Base-by-base conservation (phyloP, 2,329 filamentous ascomycete species). In the Apiospora pterosperma region DNA sequence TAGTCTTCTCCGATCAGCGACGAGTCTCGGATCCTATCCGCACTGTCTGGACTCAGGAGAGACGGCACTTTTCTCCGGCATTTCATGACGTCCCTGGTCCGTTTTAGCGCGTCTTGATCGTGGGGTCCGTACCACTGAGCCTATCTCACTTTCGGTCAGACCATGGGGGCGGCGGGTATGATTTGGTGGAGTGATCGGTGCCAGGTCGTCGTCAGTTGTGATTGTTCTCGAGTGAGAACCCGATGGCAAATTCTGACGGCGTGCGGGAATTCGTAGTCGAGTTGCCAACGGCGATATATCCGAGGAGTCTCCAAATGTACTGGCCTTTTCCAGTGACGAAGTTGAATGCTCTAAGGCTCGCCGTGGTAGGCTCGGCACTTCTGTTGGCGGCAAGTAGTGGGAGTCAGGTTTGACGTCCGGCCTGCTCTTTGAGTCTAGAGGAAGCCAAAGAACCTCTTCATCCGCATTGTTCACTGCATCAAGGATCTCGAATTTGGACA, bases 401-500 rank as follows among this genome's bases (percentile, higher is more conserved):
- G 48, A 5, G 19, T 55, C 48, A 5, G 25, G 14, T 23, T 52
- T 38, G 28, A 6, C 23, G n/a, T 28, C 36, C 21, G 58, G n/a
- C 19, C 19, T 60, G 58, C 12, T 60, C 10, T 10, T 38, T 14
- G 58, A 11, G 10, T 23, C 11, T 16, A 11, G 58, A 38, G 58
- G 58, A 23, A 38, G 36, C 36, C 58, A 39, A 4, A 36, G 23
- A 25, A 39, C n/a, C 21, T 60, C 58, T 36, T 64, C 25, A 36
- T 73, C 68, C 7, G 63, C 61, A 34, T 62, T 71, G 28, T 67
- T 73, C 11, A 72, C 70, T 5, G 70, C 69, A 61, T 75, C 73
- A 7, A 75, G 69, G 4, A 67, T 69, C 66, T 78, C 76, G 28
- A 77, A 79, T 28, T 74, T 77, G 10, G 77, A 76, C 19, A 77